These are phyloP conservation scores for Hanseniaspora uvarum DNA, from an alignment of 1,139 yeast genomes.

Conservation along the genomic window DNA sequence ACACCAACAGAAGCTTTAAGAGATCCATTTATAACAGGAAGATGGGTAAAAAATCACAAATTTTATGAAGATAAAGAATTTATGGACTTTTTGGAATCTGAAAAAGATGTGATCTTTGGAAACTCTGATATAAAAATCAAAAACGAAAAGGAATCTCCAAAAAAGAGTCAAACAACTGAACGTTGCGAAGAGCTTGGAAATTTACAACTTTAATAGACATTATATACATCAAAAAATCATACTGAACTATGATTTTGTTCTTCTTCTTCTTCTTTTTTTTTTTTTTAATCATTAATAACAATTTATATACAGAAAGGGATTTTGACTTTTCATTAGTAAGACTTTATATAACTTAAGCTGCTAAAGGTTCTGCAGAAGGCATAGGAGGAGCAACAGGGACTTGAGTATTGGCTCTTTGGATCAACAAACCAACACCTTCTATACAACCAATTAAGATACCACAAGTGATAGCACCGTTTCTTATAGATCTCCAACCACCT, in stretches of 20 bases:
- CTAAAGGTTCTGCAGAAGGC: conserved; percentile 47
- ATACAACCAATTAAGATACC: conserved; percentile 92
- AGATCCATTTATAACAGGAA: conserved; percentile 71
- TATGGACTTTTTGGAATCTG: neutral
- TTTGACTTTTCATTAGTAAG: neutral
- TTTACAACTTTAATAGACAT: neutral
- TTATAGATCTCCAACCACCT: conserved; percentile 96
- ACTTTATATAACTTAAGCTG: conserved; percentile 22
- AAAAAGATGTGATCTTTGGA: conserved; percentile 1
- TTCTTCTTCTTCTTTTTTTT: neutral
- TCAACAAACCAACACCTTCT: conserved; percentile 96
- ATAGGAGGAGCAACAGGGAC: conserved; percentile 72
- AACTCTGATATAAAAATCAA: neutral
- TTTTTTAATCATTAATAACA: neutral
- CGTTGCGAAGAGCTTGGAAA: conserved; percentile 12
- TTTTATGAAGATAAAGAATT: conserved; percentile 5
- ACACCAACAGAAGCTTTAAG: conserved; percentile 90
- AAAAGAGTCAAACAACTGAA: conserved; percentile 6
- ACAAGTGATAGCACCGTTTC: conserved; percentile 95
- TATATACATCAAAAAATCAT: neutral
- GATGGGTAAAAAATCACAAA: conserved; percentile 2
- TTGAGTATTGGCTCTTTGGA: conserved; percentile 81
- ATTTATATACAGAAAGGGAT: neutral
- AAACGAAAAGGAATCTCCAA: neutral
- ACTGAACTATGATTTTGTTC: neutral